Percentiles rank a stretch among this genome's conserved stretches.
Evolutionary conservation across 2,329 filamentous ascomycete genomes (phyloP).

Genomic region (Chrysoporthe deuterocubensis): DNA sequence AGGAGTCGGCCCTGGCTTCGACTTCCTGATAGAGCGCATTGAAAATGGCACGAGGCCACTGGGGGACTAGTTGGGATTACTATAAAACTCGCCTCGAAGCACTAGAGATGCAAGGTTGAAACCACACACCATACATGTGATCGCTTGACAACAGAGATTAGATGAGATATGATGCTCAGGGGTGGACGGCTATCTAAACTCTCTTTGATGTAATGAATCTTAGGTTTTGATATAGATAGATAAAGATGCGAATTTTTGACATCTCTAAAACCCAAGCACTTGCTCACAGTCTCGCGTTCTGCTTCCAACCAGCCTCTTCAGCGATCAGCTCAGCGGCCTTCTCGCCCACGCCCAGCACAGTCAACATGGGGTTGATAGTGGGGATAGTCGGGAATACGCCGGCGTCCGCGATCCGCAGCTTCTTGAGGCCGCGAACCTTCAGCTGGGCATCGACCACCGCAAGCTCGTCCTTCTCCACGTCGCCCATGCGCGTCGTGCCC

Average conservation of each 20-base stretch:
- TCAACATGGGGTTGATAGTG: slow-evolving; percentile 86
- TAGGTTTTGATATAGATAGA: neutral
- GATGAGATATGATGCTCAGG: too few species aligned
- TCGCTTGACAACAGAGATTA: too few species aligned
- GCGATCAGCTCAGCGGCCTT: slow-evolving; percentile 83
- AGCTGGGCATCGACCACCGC: slow-evolving; percentile 82
- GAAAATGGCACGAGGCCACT: neutral
- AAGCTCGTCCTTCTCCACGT: slow-evolving; percentile 66
- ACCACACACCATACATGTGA: too few species aligned
- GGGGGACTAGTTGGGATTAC: neutral
- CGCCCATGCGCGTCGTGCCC: slow-evolving; percentile 90
- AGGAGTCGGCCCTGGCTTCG: neutral
- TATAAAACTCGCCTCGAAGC: too few species aligned
- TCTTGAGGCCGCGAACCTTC: slow-evolving; percentile 72
- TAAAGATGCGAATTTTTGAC: neutral
- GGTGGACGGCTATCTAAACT: too few species aligned
- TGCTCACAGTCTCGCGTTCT: slow-evolving; percentile 38
- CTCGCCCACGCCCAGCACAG: slow-evolving; percentile 83
- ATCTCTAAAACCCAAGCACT: neutral
- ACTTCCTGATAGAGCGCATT: neutral
- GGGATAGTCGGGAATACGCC: slow-evolving; percentile 89
- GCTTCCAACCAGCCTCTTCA: slow-evolving; percentile 61
- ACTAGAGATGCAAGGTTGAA: too few species aligned
- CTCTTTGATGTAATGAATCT: too few species aligned
- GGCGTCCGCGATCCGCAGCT: slow-evolving; percentile 80